Percentiles rank a stretch among this genome's conserved stretches.
Conservation (phyloP, 176 grass and related monocot genomes). For the Olyra latifolia region DNA sequence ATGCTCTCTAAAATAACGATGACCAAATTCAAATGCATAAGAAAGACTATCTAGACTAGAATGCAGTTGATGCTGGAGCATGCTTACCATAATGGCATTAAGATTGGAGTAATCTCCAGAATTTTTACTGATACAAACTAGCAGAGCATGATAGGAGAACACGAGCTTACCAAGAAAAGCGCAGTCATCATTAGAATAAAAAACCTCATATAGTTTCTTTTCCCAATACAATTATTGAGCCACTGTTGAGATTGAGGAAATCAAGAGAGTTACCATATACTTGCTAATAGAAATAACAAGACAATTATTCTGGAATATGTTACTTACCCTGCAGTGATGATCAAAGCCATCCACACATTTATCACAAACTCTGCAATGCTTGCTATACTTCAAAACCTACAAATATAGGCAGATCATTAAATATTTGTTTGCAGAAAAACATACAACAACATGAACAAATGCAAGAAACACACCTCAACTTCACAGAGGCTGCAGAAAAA, state of each 20-base stretch:
- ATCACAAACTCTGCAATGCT: conserved; percentile 98
- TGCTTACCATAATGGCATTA: conserved; percentile 5
- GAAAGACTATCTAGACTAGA: background rate
- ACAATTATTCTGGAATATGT: conserved; percentile 17
- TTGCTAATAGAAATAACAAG: conserved; percentile 8
- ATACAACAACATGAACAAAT: conserved; percentile 11
- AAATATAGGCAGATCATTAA: background rate
- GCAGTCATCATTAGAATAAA: conserved; percentile 88
- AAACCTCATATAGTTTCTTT: conserved; percentile 90
- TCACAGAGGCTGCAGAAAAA: conserved; percentile 98
- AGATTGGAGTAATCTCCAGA: background rate
- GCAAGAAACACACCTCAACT: conserved; percentile 67
- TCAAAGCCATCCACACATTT: conserved; percentile 99
- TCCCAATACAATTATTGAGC: conserved; percentile 99
- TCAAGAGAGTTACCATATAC: conserved; percentile 17
- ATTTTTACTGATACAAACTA: conserved; percentile 24
- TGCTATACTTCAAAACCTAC: conserved; percentile 96
- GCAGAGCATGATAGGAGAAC: conserved; percentile 29
- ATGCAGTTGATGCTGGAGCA: background rate
- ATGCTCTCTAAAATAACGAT: conserved; percentile 47
- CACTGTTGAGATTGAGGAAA: conserved; percentile 58
- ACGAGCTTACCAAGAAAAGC: conserved; percentile 84
- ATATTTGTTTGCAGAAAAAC: conserved; percentile 6
- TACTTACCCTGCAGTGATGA: conserved; percentile 99
- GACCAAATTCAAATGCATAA: conserved; percentile 28